Percentiles rank a stretch among this genome's conserved stretches.
phyloP scores from a whole-genome alignment of 257 asterid genomes.

The Euphrasia confusa region DNA sequence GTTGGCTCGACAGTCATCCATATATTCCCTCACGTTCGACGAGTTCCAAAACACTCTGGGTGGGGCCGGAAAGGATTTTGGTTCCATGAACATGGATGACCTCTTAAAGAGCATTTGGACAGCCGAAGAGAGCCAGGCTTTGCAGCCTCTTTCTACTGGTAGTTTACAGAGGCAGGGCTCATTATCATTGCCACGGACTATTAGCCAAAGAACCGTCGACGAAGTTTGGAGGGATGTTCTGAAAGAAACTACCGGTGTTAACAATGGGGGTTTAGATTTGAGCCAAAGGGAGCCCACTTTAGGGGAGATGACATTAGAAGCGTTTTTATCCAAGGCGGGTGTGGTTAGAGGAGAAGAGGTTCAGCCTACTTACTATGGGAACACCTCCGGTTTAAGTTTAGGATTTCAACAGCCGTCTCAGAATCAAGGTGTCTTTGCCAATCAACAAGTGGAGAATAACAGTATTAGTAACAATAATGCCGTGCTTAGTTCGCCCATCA shows the following conservation, averaged over 20 bases:
- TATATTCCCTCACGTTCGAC: slow-evolving; percentile 76
- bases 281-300: slow-evolving; percentile 60
- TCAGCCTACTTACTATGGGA: slow-evolving; percentile 40
- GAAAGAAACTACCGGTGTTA: slow-evolving; percentile 41
- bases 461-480: slow-evolving; percentile 33
- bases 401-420: slow-evolving; percentile 51
- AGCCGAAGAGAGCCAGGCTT: slow-evolving; percentile 67
- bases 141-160: slow-evolving; percentile 26
- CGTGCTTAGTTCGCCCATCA: slow-evolving; percentile 34
- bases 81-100: slow-evolving; percentile 95
- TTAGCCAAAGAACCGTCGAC: slow-evolving; percentile 80
- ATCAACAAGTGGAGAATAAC: slow-evolving; percentile 19
- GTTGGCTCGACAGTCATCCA: slow-evolving; percentile 68
- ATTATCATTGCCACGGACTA: slow-evolving; percentile 75
- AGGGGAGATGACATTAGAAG: slow-evolving; percentile 85
- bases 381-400: slow-evolving; percentile 3
- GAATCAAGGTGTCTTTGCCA: no score
- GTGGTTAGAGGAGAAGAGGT: slow-evolving; percentile 61
- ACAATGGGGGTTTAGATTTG: slow-evolving; percentile 34
- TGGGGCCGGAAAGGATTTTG: slow-evolving; percentile 75
- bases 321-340: slow-evolving; percentile 68
- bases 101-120: slow-evolving; percentile 83
- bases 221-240: slow-evolving; percentile 78
- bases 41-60: slow-evolving; percentile 76
- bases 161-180: slow-evolving; percentile 84